Base-by-base conservation (phyloP, 2,329 filamentous ascomycete species). In the Coniella lustricola region DNA sequence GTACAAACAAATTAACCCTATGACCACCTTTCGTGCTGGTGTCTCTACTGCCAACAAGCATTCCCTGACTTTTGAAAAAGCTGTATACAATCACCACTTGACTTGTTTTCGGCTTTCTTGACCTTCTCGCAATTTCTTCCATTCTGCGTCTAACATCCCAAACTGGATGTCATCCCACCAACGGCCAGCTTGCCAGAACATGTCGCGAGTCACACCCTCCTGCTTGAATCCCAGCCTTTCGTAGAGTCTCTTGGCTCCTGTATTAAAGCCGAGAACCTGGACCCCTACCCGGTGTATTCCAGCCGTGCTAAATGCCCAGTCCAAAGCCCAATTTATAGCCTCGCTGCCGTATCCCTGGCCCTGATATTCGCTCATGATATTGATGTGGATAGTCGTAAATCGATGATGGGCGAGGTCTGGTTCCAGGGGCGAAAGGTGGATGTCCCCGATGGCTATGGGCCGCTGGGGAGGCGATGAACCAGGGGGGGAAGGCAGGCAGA, bases 381-480 rank as follows among this genome's bases (percentile, higher is more conserved):
- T 57, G 42, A 70, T 61, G 32, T 61, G 58, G 42, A 69, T 55
- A 35, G 67, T 62, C 12, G 66, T 64, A 52, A 59, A 60, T 13
- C 72, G 65, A 52, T 76, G 70, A 49, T 73, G 71, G 3, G 59
- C 60, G 10, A 29, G 25, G 25, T 10, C 25, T 29, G 25, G 25
- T 8, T 44, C 50, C 8, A 50, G 46, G 20, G 56, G 50, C n/a
- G 58, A 50, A 7, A 69, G 58, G 22, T 50, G 56, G 17, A 70
- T 49, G 20, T 60, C 57, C 9, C 67, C 67, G 18, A 69, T 59
- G 5, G 65, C 64, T 13, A 46, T 55, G 9, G 56, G 54, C 38
- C 56, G 50, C 14, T n/a, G 40, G 31, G 54, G 49, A 2, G 33
- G 32, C 3, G 50, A 10, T 10, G 25, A 5, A 29, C 25, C 45